These are phyloP conservation scores for Auricularia heimuer DNA, from an alignment of 768 basidiomycete species.

Conservation along the genomic window DNA sequence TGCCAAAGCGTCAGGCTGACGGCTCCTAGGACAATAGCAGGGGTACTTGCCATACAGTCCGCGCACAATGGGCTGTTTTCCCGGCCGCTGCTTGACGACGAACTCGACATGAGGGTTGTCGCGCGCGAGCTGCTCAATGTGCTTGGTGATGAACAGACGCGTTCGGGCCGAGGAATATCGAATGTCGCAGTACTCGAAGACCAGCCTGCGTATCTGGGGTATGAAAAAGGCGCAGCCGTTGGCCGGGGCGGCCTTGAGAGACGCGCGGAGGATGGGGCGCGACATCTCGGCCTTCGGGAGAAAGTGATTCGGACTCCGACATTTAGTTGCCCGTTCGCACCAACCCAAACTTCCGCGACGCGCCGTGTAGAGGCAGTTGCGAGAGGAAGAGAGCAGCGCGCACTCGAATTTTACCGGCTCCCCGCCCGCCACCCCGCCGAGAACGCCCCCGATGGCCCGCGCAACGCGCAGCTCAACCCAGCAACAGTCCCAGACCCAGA, in stretches of 20 bases:
- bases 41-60: slow-evolving; percentile 65
- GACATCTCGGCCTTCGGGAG: slow-evolving; percentile 5
- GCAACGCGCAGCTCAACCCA: slow-evolving; percentile 50
- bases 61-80: slow-evolving; percentile 69
- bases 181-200: slow-evolving; percentile 81
- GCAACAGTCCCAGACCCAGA: slow-evolving; percentile 20
- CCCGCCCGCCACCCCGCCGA: neutral
- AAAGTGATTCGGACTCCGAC: too few species aligned
- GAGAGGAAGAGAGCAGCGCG: slow-evolving; percentile 1
- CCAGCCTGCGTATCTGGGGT: slow-evolving; percentile 74
- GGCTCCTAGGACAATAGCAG: slow-evolving; percentile 1
- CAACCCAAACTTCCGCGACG: slow-evolving; percentile 1
- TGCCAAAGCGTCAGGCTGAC: slow-evolving; percentile 25
- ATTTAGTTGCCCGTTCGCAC: too few species aligned
- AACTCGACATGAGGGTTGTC: slow-evolving; percentile 77
- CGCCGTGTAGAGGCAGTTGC: slow-evolving; percentile 7
- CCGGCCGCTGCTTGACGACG: slow-evolving; percentile 65
- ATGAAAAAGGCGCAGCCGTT: slow-evolving; percentile 70
- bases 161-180: slow-evolving; percentile 68
- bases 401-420: neutral
- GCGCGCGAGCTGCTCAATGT: slow-evolving; percentile 54
- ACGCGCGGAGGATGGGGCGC: slow-evolving; percentile 34
- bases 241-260: slow-evolving; percentile 47
- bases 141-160: slow-evolving; percentile 56
- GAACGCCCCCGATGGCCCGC: slow-evolving; percentile 50